Evolutionary conservation across 192 early-diverging fungal species (phyloP).

Genomic region (Paraglomus brasilianum): DNA sequence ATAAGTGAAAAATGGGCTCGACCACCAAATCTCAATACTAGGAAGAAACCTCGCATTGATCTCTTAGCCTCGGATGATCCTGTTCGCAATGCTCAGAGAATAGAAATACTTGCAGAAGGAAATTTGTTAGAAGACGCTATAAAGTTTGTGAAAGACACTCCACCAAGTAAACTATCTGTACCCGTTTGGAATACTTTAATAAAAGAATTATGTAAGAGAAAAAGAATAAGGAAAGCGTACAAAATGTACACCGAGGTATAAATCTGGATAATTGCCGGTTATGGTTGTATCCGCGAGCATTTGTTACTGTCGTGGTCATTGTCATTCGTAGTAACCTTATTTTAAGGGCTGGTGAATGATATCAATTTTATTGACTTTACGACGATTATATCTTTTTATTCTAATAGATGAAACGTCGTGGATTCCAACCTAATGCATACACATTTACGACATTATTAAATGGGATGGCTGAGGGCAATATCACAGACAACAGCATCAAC

Average conservation of each 20-base stretch:
- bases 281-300: too few relatives aligned
- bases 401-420: constrained; percentile 37
- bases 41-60: too few relatives aligned
- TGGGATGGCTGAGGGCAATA: constrained; percentile 35
- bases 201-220: constrained; percentile 1
- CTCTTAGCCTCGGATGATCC: too few relatives aligned
- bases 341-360: too few relatives aligned
- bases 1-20: too few relatives aligned
- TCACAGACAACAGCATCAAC: constrained; percentile 33
- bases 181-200: constrained; percentile 19
- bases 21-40: too few relatives aligned
- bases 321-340: too few relatives aligned
- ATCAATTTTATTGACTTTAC: too few relatives aligned
- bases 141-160: constrained; percentile 1
- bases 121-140: constrained; percentile 4
- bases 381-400: constrained; percentile 6
- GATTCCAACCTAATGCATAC: constrained; percentile 33
- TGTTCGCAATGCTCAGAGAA: too few relatives aligned
- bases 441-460: constrained; percentile 41
- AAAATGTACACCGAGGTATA: constrained; percentile 11
- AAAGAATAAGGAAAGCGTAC: not conserved
- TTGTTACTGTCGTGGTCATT: too few relatives aligned
- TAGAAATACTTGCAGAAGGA: not conserved
- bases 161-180: not conserved
- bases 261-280: too few relatives aligned